A percentile compares a stretch with the other conserved stretches of the same genome.
These are phyloP conservation scores for Dissoconium aciculare DNA, from an alignment of 2,329 filamentous ascomycete genomes.

Conservation along the genomic window DNA sequence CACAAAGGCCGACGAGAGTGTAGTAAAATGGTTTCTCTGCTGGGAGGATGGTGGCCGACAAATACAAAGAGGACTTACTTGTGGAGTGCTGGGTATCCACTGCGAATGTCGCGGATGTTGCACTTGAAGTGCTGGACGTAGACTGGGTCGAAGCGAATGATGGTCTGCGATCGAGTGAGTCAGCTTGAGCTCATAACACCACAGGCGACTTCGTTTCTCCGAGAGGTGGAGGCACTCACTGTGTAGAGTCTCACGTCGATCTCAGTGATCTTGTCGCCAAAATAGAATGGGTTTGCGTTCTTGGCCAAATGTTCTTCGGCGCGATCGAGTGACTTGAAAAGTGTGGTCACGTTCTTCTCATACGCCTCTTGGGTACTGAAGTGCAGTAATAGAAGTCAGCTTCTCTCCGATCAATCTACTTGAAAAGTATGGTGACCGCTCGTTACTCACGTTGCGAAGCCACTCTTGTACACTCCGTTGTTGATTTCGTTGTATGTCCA, in stretches of 20 bases:
- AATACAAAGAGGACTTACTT: slow-evolving; percentile 22
- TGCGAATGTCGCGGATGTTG: slow-evolving; percentile 72
- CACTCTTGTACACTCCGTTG: slow-evolving; percentile 38
- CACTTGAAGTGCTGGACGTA: slow-evolving; percentile 53
- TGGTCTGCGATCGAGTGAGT: slow-evolving; percentile 37
- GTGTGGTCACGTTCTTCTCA: slow-evolving; percentile 29
- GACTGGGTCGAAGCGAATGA: slow-evolving; percentile 44
- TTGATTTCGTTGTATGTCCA: slow-evolving; percentile 41
- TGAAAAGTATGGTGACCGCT: background rate
- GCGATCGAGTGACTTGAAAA: slow-evolving; percentile 36
- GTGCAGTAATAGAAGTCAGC: slow-evolving; percentile 14
- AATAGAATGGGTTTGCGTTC: slow-evolving; percentile 32
- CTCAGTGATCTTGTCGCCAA: slow-evolving; percentile 33
- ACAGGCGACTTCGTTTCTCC: no score
- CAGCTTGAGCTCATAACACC: no score
- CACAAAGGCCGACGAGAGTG: no score
- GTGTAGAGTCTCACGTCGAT: slow-evolving; percentile 38
- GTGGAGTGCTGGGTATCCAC: slow-evolving; percentile 68
- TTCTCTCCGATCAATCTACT: background rate
- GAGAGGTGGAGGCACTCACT: slow-evolving; percentile 4
- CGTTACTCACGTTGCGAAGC: slow-evolving; percentile 31
- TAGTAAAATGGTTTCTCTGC: no score
- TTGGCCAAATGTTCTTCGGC: slow-evolving; percentile 29
- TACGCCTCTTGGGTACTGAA: slow-evolving; percentile 34
- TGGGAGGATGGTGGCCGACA: no score